These are phyloP conservation scores for Colletotrichum sp. DNA, from an alignment of 2,329 filamentous ascomycete genomes.

Conservation along the genomic window DNA sequence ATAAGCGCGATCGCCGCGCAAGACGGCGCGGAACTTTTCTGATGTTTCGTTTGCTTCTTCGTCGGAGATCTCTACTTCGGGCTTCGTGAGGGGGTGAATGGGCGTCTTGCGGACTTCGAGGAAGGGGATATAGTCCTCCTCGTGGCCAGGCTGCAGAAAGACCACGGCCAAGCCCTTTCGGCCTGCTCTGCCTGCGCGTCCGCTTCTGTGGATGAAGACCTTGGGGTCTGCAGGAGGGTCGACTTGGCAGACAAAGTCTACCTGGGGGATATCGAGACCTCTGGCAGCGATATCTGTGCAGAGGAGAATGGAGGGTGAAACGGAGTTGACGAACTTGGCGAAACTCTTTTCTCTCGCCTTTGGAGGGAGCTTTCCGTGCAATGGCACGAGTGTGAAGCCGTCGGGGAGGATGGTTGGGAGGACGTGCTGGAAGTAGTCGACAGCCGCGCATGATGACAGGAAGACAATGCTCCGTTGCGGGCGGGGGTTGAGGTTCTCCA, in stretches of 20 bases:
- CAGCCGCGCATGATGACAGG: constrained; percentile 89
- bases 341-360: constrained; percentile 92
- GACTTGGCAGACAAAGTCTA: constrained; percentile 89
- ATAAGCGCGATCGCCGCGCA: constrained; percentile 59
- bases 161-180: constrained; percentile 84
- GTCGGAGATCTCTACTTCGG: constrained; percentile 61
- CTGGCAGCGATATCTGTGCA: constrained; percentile 93
- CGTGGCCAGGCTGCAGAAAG: constrained; percentile 82
- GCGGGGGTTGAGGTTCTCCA: constrained; percentile 71
- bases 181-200: constrained; percentile 88
- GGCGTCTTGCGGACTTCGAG: constrained; percentile 88
- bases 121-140: constrained; percentile 91
- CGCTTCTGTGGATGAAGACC: constrained; percentile 92
- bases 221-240: constrained; percentile 88
- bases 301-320: constrained; percentile 79
- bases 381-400: constrained; percentile 73
- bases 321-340: constrained; percentile 75
- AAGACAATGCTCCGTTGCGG: constrained; percentile 92
- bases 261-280: constrained; percentile 89
- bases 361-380: constrained; percentile 91
- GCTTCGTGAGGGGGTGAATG: constrained; percentile 66
- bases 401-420: constrained; percentile 75
- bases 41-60: constrained; percentile 65
- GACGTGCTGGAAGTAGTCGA: constrained; percentile 90
- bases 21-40: constrained; percentile 64